These are phyloP conservation scores for Ceratocystis diversiconidia DNA, from an alignment of 2,329 filamentous ascomycete species.

Conservation along the genomic window DNA sequence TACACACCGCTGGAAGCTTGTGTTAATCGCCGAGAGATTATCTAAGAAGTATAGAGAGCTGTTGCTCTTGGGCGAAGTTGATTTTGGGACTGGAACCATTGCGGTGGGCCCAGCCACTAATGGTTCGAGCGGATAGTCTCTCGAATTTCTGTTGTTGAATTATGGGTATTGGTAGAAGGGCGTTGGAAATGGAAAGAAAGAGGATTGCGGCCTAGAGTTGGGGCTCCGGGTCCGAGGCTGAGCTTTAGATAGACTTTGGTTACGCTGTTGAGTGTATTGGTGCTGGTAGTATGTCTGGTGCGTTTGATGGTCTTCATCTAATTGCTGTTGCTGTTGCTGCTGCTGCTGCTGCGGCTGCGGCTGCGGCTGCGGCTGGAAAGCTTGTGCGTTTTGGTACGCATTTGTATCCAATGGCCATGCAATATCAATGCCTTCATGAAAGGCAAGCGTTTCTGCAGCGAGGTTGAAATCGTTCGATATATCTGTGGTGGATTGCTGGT, in stretches of 20 bases:
- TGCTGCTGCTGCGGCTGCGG: background rate
- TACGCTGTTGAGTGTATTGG: background rate
- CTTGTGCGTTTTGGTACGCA: background rate
- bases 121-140: too few species aligned
- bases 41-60: background rate
- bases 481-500: background rate
- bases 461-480: background rate
- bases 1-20: slow-evolving; percentile 18
- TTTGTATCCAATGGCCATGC: background rate
- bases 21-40: slow-evolving; percentile 1
- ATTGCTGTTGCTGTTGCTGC: slow-evolving; percentile 7
- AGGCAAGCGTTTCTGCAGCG: background rate
- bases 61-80: background rate
- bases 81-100: background rate
- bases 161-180: background rate
- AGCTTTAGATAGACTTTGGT: background rate
- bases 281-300: background rate
- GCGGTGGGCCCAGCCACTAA: background rate
- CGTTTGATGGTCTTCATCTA: background rate
- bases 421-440: background rate
- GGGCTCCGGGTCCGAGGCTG: background rate
- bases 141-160: too few species aligned
- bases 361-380: background rate
- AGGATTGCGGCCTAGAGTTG: background rate
- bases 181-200: background rate